Percentiles rank a stretch among this genome's conserved stretches.
Conservation (phyloP, 2,329 filamentous ascomycete genomes). For the Trichophyton schoenleinii region DNA sequence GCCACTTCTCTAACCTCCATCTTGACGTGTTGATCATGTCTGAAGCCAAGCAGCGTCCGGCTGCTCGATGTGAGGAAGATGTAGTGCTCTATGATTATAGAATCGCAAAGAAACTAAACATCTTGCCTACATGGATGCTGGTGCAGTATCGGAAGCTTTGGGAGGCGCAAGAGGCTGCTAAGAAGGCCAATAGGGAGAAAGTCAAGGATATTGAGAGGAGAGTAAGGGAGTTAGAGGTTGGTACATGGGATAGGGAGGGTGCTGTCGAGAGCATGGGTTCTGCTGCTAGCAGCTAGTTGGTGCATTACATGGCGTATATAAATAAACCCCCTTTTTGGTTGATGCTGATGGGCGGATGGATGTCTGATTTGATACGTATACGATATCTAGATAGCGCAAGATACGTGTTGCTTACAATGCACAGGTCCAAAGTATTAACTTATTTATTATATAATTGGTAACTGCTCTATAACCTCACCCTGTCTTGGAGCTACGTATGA, state of each 20-base stretch:
- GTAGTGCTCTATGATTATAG: slow-evolving; percentile 67
- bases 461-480: slow-evolving; percentile 1
- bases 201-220: slow-evolving; percentile 46
- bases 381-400: not conserved
- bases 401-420: not conserved
- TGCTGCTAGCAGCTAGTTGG: slow-evolving; percentile 14
- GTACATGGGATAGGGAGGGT: slow-evolving; percentile 59
- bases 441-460: slow-evolving; percentile 5
- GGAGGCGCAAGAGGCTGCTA: slow-evolving; percentile 49
- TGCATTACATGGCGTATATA: not conserved
- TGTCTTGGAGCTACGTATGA: slow-evolving; percentile 1
- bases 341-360: not conserved
- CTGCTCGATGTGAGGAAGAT: slow-evolving; percentile 65
- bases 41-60: slow-evolving; percentile 57
- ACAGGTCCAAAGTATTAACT: slow-evolving; percentile 1
- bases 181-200: slow-evolving; percentile 38
- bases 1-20: slow-evolving; percentile 23
- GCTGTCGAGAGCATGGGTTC: slow-evolving; percentile 58
- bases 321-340: too few relatives aligned
- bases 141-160: slow-evolving; percentile 49
- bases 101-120: slow-evolving; percentile 40
- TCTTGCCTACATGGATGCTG: slow-evolving; percentile 49
- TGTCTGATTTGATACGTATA: not conserved
- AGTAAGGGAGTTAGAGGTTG: slow-evolving; percentile 53
- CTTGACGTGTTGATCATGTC: slow-evolving; percentile 58